Evolutionary conservation across 179 eudicot genomes (phyloP).

Genomic region (Silene noctiflora): DNA sequence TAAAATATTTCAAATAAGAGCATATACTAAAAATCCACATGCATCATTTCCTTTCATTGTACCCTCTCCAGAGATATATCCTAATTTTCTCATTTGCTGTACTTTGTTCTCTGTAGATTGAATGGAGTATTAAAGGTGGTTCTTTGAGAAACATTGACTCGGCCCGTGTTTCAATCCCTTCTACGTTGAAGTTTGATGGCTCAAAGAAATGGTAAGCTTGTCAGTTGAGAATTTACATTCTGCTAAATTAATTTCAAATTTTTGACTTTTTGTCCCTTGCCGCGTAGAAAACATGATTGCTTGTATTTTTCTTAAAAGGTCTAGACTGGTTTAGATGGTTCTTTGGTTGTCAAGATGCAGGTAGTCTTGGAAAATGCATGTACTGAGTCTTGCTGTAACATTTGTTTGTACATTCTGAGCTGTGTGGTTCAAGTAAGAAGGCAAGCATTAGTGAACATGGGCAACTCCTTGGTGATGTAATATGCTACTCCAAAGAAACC

Average conservation of each 20-base stretch:
- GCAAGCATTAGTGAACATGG: neutral
- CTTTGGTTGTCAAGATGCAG: neutral
- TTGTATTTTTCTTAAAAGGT: neutral
- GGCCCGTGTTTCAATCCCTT: constrained; percentile 84
- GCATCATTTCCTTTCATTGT: too few relatives aligned
- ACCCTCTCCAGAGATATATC: too few relatives aligned
- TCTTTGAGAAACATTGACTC: constrained; percentile 80
- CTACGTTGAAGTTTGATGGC: constrained; percentile 72
- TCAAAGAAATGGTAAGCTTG: constrained; percentile 65
- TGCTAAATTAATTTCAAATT: neutral
- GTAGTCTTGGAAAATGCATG: neutral
- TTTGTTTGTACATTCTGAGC: neutral
- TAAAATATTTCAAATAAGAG: too few relatives aligned
- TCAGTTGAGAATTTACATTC: neutral
- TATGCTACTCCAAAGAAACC: too few relatives aligned
- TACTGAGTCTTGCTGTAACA: neutral
- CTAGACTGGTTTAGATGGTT: neutral
- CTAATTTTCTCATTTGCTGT: constrained; percentile 16
- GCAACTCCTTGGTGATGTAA: too few relatives aligned
- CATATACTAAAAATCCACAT: too few relatives aligned
- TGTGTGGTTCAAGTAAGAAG: neutral
- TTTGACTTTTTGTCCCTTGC: neutral
- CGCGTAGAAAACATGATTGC: neutral
- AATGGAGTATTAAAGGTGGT: constrained; percentile 93
- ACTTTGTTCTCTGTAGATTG: constrained; percentile 47